These are phyloP conservation scores for Ceratocystis cubensis DNA, from an alignment of 2,329 filamentous ascomycete species.

Conservation along the genomic window DNA sequence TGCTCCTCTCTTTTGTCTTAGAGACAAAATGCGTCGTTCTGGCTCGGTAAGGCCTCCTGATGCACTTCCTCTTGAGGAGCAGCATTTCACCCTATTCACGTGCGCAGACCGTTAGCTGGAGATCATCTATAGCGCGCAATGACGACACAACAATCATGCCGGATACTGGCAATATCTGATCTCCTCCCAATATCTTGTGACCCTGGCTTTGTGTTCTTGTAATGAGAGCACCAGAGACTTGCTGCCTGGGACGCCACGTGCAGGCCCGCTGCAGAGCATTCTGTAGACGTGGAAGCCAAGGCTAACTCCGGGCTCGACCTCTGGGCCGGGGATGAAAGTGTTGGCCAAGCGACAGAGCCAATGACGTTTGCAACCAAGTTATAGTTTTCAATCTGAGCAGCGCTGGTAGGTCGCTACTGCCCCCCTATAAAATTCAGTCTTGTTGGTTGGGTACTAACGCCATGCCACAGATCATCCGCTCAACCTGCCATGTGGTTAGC, in stretches of 20 bases:
- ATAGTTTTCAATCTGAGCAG: slow-evolving; percentile 46
- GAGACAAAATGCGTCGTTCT: neutral
- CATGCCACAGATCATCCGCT: neutral
- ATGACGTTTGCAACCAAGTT: slow-evolving; percentile 26
- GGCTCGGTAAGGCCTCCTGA: slow-evolving; percentile 8
- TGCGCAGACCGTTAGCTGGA: neutral
- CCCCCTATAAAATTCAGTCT: neutral
- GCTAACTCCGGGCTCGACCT: slow-evolving; percentile 3
- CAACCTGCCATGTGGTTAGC: neutral
- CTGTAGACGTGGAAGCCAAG: slow-evolving; percentile 9
- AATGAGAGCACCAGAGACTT: neutral
- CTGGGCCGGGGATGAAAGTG: neutral
- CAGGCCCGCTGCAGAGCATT: neutral
- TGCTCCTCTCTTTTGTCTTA: neutral
- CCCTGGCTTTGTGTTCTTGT: neutral
- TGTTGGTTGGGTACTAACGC: neutral
- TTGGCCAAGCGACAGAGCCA: neutral
- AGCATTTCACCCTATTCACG: neutral
- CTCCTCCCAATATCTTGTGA: neutral
- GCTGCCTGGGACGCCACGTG: neutral
- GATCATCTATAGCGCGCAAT: slow-evolving; percentile 5
- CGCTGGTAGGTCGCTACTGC: slow-evolving; percentile 24
- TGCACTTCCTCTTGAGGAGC: neutral
- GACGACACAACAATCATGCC: slow-evolving; percentile 2
- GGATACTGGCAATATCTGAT: slow-evolving; percentile 6